Evolutionary conservation across 2,329 filamentous ascomycete species (phyloP).

Genomic region (Verticillium nubilum): DNA sequence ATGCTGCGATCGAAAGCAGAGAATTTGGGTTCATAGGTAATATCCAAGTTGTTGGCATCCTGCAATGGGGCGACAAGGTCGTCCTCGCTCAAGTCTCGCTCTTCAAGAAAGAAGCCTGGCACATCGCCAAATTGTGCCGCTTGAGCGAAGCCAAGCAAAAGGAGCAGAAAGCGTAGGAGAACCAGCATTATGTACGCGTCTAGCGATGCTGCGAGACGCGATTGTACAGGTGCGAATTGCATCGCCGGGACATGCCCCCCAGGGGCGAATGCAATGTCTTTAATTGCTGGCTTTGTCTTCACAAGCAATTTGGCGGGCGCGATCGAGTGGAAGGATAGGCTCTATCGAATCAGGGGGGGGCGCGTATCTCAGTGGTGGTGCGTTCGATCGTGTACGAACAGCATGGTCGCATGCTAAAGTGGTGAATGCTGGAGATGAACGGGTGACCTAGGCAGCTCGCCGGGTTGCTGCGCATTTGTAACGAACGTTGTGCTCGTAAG

Average conservation of each 20-base stretch:
- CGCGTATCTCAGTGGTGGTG: neutral
- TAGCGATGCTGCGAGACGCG: constrained; percentile 64
- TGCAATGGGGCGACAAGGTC: constrained; percentile 9
- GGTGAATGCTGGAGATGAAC: neutral
- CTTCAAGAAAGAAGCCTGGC: neutral
- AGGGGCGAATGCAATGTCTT: constrained; percentile 19
- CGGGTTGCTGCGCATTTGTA: neutral
- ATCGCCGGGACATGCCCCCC: constrained; percentile 40
- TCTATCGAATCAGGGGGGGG: neutral
- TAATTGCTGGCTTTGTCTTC: neutral
- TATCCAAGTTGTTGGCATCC: constrained; percentile 12
- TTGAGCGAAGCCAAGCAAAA: constrained; percentile 56
- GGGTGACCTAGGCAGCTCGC: neutral
- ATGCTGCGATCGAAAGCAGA: constrained; percentile 55
- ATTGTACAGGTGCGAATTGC: constrained; percentile 65
- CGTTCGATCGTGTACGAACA: neutral
- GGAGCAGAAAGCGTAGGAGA: constrained; percentile 18
- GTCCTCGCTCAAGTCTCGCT: constrained; percentile 15
- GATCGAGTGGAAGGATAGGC: neutral
- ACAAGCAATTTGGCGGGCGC: neutral
- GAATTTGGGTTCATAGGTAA: constrained; percentile 58
- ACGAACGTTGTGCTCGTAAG: neutral
- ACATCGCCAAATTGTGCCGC: constrained; percentile 13
- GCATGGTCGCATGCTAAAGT: neutral
- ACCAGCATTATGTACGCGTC: constrained; percentile 55